A percentile compares a stretch with the other conserved stretches of the same genome.
phyloP scores from a whole-genome alignment of 768 basidiomycete species.

The Pilatotrama ljubarskyi region DNA sequence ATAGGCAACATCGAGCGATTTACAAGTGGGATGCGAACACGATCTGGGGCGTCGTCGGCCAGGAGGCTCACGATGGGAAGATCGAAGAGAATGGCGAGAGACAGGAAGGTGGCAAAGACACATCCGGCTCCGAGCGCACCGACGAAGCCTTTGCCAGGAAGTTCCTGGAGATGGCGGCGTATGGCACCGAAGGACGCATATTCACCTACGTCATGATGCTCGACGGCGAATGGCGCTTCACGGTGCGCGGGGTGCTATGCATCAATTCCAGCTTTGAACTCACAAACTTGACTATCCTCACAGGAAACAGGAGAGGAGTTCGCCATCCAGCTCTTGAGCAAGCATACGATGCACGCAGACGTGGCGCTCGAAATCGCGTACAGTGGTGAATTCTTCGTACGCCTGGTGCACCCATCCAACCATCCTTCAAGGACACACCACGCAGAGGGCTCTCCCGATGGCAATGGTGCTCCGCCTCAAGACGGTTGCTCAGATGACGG shows the following conservation, averaged over 20 bases:
- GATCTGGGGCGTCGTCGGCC: constrained; percentile 35
- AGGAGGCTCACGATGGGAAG: not conserved
- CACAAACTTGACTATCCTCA: too few species aligned
- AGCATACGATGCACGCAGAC: constrained; percentile 49
- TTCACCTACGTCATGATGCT: constrained; percentile 49
- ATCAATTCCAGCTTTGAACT: not conserved
- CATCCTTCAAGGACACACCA: not conserved
- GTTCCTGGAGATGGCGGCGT: constrained; percentile 44
- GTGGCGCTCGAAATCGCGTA: constrained; percentile 44
- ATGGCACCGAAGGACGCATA: constrained; percentile 42
- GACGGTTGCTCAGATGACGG: not conserved
- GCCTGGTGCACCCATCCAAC: constrained; percentile 22
- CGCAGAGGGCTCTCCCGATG: not conserved
- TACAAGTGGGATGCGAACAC: constrained; percentile 41
- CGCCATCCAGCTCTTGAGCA: constrained; percentile 43
- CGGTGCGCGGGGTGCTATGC: constrained; percentile 18
- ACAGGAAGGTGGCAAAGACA: not conserved
- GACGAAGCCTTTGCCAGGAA: constrained; percentile 33
- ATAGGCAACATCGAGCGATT: constrained; percentile 41
- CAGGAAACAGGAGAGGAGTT: constrained; percentile 47
- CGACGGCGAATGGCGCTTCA: constrained; percentile 45
- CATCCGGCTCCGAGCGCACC: not conserved
- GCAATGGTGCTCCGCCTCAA: constrained; percentile 4
- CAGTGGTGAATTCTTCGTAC: constrained; percentile 44
- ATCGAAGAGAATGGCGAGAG: not conserved